Evolutionary conservation across 352 stramenopile species (phyloP).

Genomic region (Globisporangium uncinulatum): DNA sequence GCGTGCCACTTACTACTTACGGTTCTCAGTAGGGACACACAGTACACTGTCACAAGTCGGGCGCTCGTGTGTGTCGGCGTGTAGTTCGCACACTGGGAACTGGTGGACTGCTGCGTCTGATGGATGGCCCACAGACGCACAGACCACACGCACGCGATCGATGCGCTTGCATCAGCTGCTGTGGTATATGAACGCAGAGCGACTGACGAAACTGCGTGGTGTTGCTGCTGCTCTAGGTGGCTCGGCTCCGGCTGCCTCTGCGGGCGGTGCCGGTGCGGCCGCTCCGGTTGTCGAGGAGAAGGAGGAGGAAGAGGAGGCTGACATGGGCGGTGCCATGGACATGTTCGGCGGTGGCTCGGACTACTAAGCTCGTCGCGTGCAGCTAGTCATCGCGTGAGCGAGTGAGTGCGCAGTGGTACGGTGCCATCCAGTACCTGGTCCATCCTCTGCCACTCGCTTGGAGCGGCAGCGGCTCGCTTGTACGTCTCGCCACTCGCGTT

Average conservation of each 20-base stretch:
- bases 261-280: constrained; percentile 37
- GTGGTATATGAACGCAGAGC: background rate
- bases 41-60: too few relatives aligned
- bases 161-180: too few relatives aligned
- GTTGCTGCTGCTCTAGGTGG: constrained; percentile 27
- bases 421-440: background rate
- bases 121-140: too few relatives aligned
- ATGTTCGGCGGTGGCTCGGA: constrained; percentile 85
- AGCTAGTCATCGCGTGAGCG: background rate
- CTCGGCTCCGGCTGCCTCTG: constrained; percentile 42
- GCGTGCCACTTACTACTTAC: constrained; percentile 16
- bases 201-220: constrained; percentile 3
- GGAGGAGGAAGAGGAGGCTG: constrained; percentile 85
- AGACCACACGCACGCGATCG: too few relatives aligned
- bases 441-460: constrained; percentile 5
- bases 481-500: background rate
- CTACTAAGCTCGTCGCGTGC: constrained; percentile 49
- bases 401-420: background rate
- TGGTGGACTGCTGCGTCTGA: too few relatives aligned
- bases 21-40: too few relatives aligned
- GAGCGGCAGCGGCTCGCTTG: background rate
- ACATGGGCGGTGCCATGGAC: constrained; percentile 80
- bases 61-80: too few relatives aligned
- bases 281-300: constrained; percentile 55
- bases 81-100: background rate